Base-by-base conservation (phyloP, 2,329 filamentous ascomycete species). In the Monosporascus cannonballus region DNA sequence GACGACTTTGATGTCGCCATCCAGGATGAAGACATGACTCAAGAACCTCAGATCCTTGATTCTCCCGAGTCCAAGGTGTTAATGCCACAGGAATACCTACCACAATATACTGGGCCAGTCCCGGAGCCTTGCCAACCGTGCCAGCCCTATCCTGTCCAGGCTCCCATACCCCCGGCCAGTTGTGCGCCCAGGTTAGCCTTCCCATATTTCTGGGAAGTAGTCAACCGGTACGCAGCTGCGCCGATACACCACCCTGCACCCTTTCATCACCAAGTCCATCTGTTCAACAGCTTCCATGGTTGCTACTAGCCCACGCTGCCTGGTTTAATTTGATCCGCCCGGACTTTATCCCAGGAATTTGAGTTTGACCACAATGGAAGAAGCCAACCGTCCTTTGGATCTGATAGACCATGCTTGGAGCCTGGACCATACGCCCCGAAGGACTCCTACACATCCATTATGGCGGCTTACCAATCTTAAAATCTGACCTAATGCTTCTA, bases 211-310 rank as follows among this genome's bases (percentile, higher is more conserved):
- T 75, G 76, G 76, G 79, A 79, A 54, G 68, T 79, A 63, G 71
- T 80, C 52, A 76, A 76, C 56, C 65, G 66, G 67, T 78, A 79
- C 65, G 74, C 76, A 55, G 76, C 76, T 54, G 67, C 71, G 49
- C 73, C 76, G 48, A 69, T 77, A 39, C 77, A 78, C 56, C 73
- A 78, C 52, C 72, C 76, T 53, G 68, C 75, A 48, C 72, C 76
- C 24, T 80, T 81, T 53, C 77, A 80, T 54, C 75, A 77, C 46
- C 78, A 78, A 66, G 73, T 79, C 53, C 73, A 76, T 36, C 69
- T 81, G 50, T 73, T 81, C 60, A 69, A 73, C 48, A 73, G 77
- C 54, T 73, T 79, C 52, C 78, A 77, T 65, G 75, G 76, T 54
- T 80, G 71, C 63, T 75, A 77, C 67, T 80, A 77, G 58, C 27